These are phyloP conservation scores for Mortierella sp. DNA, from an alignment of 371 early-diverging fungal species.

Conservation along the genomic window DNA sequence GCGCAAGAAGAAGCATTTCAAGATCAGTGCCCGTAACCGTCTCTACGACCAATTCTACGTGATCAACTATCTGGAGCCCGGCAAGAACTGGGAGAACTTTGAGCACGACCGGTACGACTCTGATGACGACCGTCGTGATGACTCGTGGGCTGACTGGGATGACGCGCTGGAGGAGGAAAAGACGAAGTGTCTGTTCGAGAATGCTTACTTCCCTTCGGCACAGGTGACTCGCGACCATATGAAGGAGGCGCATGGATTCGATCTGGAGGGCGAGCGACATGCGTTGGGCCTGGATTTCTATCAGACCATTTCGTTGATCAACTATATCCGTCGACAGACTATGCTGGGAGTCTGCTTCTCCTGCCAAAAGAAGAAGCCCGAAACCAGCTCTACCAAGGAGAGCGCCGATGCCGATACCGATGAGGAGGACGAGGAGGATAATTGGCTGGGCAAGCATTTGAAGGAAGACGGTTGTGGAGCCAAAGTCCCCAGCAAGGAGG, in stretches of 20 bases:
- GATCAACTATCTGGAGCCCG: constrained; percentile 94
- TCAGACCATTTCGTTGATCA: constrained; percentile 87
- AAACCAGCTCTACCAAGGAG: constrained; percentile 62
- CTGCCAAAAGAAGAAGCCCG: constrained; percentile 70
- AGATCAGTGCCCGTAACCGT: constrained; percentile 90
- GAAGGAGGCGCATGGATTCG: constrained; percentile 80
- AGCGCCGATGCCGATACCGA: constrained; percentile 34
- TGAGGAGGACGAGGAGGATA: constrained; percentile 62
- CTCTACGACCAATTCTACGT: constrained; percentile 96
- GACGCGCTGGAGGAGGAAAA: constrained; percentile 74
- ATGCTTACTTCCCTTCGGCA: constrained; percentile 70
- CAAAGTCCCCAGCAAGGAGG: constrained; percentile 62
- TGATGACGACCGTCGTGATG: constrained; percentile 75
- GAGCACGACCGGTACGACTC: constrained; percentile 85
- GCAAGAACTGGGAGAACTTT: constrained; percentile 92
- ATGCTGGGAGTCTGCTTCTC: constrained; percentile 78
- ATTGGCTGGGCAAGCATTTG: constrained; percentile 62
- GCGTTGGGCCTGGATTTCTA: constrained; percentile 83
- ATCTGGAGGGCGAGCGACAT: constrained; percentile 72
- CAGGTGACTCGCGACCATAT: constrained; percentile 82
- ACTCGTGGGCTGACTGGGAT: constrained; percentile 89
- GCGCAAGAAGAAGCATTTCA: constrained; percentile 99
- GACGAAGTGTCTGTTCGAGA: constrained; percentile 85
- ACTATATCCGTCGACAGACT: constrained; percentile 87
- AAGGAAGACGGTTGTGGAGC: constrained; percentile 42